Base-by-base conservation (phyloP, 2,329 filamentous ascomycete genomes). In the Aspergillus quadrilineatus region DNA sequence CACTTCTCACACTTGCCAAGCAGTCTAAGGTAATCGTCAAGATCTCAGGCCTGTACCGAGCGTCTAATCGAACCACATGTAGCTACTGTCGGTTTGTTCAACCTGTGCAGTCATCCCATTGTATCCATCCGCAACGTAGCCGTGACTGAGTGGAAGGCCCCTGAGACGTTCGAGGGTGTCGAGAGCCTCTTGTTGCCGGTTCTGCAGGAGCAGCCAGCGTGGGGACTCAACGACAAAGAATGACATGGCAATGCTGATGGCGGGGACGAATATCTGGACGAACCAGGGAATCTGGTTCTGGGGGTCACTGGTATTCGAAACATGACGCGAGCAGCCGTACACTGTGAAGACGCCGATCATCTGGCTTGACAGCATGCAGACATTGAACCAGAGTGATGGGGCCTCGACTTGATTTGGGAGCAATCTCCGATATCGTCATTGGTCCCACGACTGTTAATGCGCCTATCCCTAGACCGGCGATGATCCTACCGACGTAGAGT, bases 371-470 rank as follows among this genome's bases (percentile, higher is more conserved):
- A 42, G 22, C 49, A 51, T 51, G 14, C 26, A 28, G 14, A 51
- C 14, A 7, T 26, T 43, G 37, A 51, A 67, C 9, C 61, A 46
- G 10, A 55, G 56, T 4, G 64, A 65, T 34, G 45, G 93, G 84
- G 7, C 90, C 90, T 44, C 87, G 84, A 65, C 87, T 82, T 12
- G 80, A 75, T 0, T 84, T 84, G 1, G 92, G 92, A 0, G 91
- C 86, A 22, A 95, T 82, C 73, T 96, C 92, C 47, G 89, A 90
- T 66, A 97, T 90, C 77, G 95, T 96, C 7, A 96, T 81, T 0
- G 92, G 92, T 1, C 92, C 90, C 29, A 95, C 88, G 26, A 96
- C 92, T 0, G 91, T 91, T 1, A 90, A 85, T 34, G 71, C 63
- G 6, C 71, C 69, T 34, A 71, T 66, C 2, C 70, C 70, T 3